Percentiles rank a stretch among this genome's conserved stretches.
phyloP scores from a whole-genome alignment of 352 stramenopile species.

The Globisporangium uncinulatum region DNA sequence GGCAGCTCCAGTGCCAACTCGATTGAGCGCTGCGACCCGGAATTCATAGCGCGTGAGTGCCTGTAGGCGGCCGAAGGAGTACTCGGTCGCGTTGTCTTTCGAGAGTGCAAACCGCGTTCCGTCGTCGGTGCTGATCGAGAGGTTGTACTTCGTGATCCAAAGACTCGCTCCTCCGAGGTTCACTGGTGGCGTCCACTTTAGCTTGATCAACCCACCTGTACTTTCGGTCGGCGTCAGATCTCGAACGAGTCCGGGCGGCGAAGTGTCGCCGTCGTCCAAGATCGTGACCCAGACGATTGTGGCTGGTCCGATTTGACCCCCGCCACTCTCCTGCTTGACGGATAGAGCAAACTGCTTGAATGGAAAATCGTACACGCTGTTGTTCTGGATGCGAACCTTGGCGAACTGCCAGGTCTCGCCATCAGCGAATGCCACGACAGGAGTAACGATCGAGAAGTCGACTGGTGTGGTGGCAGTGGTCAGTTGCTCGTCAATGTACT shows the following conservation, averaged over 20 bases:
- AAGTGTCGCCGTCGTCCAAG: slow-evolving; percentile 44
- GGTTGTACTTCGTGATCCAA: slow-evolving; percentile 37
- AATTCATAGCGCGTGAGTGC: slow-evolving; percentile 27
- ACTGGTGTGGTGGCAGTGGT: slow-evolving; percentile 17
- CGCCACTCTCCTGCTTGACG: slow-evolving; percentile 22
- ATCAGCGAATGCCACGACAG: slow-evolving; percentile 34
- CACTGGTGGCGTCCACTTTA: slow-evolving; percentile 33
- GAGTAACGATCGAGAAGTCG: slow-evolving; percentile 25
- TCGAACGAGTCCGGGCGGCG: slow-evolving; percentile 25
- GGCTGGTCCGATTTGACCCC: slow-evolving; percentile 21
- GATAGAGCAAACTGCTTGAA: slow-evolving; percentile 36
- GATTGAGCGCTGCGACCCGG: slow-evolving; percentile 35
- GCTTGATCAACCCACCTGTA: slow-evolving; percentile 40
- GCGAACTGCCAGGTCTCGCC: slow-evolving; percentile 13
- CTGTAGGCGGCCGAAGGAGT: slow-evolving; percentile 22
- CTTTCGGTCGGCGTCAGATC: slow-evolving; percentile 12
- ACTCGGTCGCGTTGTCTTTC: slow-evolving; percentile 27
- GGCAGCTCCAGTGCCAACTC: slow-evolving; percentile 19
- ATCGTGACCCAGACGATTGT: slow-evolving; percentile 28
- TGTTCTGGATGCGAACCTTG: slow-evolving; percentile 34
- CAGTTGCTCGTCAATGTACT: neutral
- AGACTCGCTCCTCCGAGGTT: slow-evolving; percentile 35
- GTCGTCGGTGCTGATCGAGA: slow-evolving; percentile 12
- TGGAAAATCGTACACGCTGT: slow-evolving; percentile 42
- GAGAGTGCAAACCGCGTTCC: slow-evolving; percentile 17